These are phyloP conservation scores for Coniochaeta sp. DNA, from an alignment of 2,329 filamentous ascomycete species.

Conservation along the genomic window DNA sequence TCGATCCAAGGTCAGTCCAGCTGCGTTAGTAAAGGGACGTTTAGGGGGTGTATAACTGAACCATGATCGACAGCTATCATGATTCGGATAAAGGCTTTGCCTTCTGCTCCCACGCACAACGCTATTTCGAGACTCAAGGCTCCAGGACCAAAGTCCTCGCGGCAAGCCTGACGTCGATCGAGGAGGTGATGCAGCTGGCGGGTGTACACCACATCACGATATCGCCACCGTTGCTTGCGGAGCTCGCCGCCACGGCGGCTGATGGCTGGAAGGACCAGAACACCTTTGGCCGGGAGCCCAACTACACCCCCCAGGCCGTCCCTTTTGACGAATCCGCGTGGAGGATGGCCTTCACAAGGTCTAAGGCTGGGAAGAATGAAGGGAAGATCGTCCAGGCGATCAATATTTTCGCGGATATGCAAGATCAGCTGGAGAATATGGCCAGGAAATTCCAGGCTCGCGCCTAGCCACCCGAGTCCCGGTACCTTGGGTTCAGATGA, in stretches of 20 bases:
- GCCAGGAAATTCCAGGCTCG: slow-evolving; percentile 2
- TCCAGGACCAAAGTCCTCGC: slow-evolving; percentile 43
- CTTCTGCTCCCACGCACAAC: slow-evolving; percentile 42
- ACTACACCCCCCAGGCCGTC: background rate
- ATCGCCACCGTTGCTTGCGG: slow-evolving; percentile 40
- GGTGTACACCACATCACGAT: slow-evolving; percentile 54
- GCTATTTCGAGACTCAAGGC: slow-evolving; percentile 36
- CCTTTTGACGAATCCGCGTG: slow-evolving; percentile 34
- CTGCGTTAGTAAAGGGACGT: background rate
- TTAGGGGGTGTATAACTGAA: background rate
- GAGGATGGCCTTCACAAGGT: slow-evolving; percentile 42
- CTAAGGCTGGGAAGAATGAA: slow-evolving; percentile 36
- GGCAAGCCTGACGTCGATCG: slow-evolving; percentile 47
- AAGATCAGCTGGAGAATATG: slow-evolving; percentile 39
- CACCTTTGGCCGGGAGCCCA: slow-evolving; percentile 16
- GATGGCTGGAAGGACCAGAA: slow-evolving; percentile 18
- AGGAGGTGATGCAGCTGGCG: slow-evolving; percentile 50
- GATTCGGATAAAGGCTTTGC: slow-evolving; percentile 41
- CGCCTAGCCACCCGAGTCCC: background rate
- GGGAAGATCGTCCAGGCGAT: slow-evolving; percentile 46
- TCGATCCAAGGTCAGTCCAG: slow-evolving; percentile 35
- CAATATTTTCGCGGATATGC: slow-evolving; percentile 50
- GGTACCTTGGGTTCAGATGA: background rate
- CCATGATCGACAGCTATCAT: slow-evolving; percentile 27
- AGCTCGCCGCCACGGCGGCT: slow-evolving; percentile 31